Evolutionary conservation across 192 early-diverging fungal genomes (phyloP), one percentile per base, ranked within the genome.

Genomic region (Entomortierella chlamydospora): DNA sequence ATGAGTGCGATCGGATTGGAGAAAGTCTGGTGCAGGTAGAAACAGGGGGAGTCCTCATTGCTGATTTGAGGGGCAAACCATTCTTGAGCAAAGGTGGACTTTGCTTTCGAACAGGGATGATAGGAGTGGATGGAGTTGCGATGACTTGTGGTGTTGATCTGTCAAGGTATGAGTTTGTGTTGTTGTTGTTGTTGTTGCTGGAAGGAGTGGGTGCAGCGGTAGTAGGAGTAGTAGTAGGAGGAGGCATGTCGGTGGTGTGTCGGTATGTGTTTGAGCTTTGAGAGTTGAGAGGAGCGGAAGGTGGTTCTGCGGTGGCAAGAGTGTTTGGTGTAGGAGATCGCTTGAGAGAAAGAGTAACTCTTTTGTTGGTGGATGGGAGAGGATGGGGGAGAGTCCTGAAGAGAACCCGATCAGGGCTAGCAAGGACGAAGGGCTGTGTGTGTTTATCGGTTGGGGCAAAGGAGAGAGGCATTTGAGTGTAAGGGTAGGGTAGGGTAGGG

Each of bases 381-480:
- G 76, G 54, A 43, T 79, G 76, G 4, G 76, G 68, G 42, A 79
- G 55, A 11, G 76, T 68, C 30, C 76, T 68, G 42, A 79, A 70
- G 57, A 79, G 61, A 42, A 79, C 76, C 20, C 76, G 76, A 41
- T 79, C 76, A 15, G 76, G 68, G 52, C 68, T 79, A 22, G 76
- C 28, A 47, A 70, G 67, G 23, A 70, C 55, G 15, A 79, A 70
- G 61, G 76, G 51, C 28, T 79, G 76, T 31, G 68, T 43, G 43
- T 47, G 45, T 25, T 57, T 37, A 43, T 68, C 60, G 18, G 64
- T 52, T 47, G 73, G 65, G 17, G 65, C 47, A 22, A 68, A 55
- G n/a, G 64, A 74, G 22, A 61, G 57, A 11, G 76, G 59, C 76
- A 79, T 77, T 33, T 59, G 50, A 20, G 15, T 47, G 20, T 31